A percentile compares a stretch with the other conserved stretches of the same genome.
Evolutionary conservation across 345 rosid genomes (phyloP).

Genomic region (Hevea brasiliensis): DNA sequence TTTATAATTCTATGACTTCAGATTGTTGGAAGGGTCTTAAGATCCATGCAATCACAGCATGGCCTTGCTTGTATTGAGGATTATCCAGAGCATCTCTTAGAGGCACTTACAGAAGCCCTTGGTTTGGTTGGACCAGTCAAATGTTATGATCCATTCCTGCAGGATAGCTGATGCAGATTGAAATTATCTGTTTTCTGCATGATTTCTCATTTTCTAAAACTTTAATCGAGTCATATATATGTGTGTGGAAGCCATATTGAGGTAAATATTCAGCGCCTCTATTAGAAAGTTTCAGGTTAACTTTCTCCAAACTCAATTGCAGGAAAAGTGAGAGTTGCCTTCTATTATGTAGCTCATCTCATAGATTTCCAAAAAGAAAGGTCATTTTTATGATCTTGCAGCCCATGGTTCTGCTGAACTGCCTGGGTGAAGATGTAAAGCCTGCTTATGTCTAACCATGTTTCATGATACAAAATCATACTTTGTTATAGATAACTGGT

Average conservation of each 20-base stretch:
- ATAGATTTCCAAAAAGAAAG: too few relatives aligned
- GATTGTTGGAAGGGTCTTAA: constrained; percentile 62
- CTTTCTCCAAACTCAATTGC: too few relatives aligned
- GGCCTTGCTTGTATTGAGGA: constrained; percentile 44
- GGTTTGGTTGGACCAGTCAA: constrained; percentile 53
- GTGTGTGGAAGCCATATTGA: not conserved
- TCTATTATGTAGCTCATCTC: too few relatives aligned
- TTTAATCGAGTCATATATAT: not conserved
- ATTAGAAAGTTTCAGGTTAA: too few relatives aligned
- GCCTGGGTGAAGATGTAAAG: not conserved
- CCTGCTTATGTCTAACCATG: not conserved
- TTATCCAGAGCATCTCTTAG: constrained; percentile 42
- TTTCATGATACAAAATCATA: not conserved
- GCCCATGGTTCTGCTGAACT: too few relatives aligned
- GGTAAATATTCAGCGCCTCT: too few relatives aligned
- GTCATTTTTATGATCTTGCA: too few relatives aligned
- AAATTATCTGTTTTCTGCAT: not conserved
- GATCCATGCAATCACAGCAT: constrained; percentile 38
- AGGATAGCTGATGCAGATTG: not conserved
- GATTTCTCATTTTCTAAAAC: not conserved
- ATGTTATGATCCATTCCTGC: constrained; percentile 27
- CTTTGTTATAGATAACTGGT: too few relatives aligned
- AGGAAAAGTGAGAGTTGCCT: too few relatives aligned
- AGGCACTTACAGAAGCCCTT: constrained; percentile 48
- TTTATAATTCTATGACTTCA: constrained; percentile 13